Conservation (phyloP, 768 basidiomycete genomes). For the Amanita pallidorosea region DNA sequence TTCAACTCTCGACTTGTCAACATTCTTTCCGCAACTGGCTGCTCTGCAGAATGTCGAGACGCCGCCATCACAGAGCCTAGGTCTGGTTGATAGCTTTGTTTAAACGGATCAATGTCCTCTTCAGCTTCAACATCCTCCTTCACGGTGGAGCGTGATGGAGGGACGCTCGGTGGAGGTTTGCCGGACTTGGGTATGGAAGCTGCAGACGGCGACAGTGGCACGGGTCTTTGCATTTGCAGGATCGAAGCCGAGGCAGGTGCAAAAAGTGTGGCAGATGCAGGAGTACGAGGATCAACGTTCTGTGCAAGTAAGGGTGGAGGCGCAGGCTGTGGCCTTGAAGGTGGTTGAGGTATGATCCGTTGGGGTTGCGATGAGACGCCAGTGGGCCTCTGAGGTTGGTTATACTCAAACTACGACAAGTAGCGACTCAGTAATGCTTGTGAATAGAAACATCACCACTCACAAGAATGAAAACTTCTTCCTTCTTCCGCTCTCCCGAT, state of each 20-base stretch:
- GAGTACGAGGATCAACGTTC: slow-evolving; percentile 7
- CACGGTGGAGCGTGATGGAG: slow-evolving; percentile 6
- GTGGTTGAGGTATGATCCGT: slow-evolving; percentile 8
- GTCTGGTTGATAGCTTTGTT: slow-evolving; percentile 20
- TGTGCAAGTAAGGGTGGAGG: slow-evolving; percentile 7
- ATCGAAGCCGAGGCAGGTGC: slow-evolving; percentile 7
- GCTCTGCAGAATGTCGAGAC: slow-evolving; percentile 6
- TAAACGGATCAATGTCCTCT: slow-evolving; percentile 32
- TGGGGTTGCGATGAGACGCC: slow-evolving; percentile 6
- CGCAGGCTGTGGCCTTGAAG: slow-evolving; percentile 3
- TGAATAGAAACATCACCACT: slow-evolving; percentile 10
- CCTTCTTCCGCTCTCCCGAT: slow-evolving; percentile 24
- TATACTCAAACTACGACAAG: slow-evolving; percentile 23
- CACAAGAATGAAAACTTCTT: slow-evolving; percentile 31
- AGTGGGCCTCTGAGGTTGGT: slow-evolving; percentile 9
- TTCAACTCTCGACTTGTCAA: slow-evolving; percentile 29
- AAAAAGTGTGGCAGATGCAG: slow-evolving; percentile 7
- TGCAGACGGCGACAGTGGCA: slow-evolving; percentile 5
- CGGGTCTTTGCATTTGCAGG: slow-evolving; percentile 3
- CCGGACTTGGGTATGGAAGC: background rate
- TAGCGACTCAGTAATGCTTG: background rate
- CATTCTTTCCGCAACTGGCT: slow-evolving; percentile 15
- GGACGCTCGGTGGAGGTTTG: background rate
- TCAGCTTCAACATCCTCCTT: slow-evolving; percentile 15
- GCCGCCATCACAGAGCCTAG: background rate